These are phyloP conservation scores for Alternaria arbusti DNA, from an alignment of 2,329 filamentous ascomycete species.

Conservation along the genomic window DNA sequence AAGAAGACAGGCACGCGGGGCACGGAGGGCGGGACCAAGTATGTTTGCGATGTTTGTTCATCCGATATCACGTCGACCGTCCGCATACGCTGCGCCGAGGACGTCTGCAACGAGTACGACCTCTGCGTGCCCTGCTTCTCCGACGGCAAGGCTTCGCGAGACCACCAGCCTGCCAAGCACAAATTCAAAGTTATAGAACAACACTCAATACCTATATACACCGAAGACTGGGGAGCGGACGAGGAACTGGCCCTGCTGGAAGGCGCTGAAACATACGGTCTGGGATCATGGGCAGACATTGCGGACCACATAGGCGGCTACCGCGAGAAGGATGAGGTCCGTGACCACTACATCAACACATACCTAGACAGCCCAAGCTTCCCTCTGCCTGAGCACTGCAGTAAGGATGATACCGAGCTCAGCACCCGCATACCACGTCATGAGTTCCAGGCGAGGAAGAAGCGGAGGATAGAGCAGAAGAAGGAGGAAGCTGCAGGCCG, in stretches of 20 bases:
- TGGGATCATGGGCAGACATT: conserved; percentile 97
- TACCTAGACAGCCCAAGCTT: conserved; percentile 86
- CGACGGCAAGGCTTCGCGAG: conserved; percentile 77
- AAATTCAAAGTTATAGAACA: conserved; percentile 95
- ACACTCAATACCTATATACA: conserved; percentile 96
- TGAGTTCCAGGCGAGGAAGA: conserved; percentile 91
- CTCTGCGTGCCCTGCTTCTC: conserved; percentile 95
- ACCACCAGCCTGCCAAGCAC: conserved; percentile 86
- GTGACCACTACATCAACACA: conserved; percentile 88
- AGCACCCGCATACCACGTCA: conserved; percentile 84
- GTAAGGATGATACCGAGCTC: conserved; percentile 78
- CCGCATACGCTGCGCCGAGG: conserved; percentile 83
- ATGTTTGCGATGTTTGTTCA: conserved; percentile 96
- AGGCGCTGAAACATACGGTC: conserved; percentile 92
- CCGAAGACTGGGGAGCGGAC: conserved; percentile 93
- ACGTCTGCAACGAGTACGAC: conserved; percentile 89
- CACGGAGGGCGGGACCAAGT: conserved; percentile 80
- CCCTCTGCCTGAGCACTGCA: conserved; percentile 84
- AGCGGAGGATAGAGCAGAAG: conserved; percentile 88
- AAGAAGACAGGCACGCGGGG: conserved; percentile 90
- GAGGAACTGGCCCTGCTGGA: conserved; percentile 94
- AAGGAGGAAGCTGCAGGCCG: conserved; percentile 87
- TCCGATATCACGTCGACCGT: conserved; percentile 97
- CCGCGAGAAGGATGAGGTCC: conserved; percentile 91
- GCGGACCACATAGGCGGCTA: conserved; percentile 98